phyloP scores from a whole-genome alignment of 345 rosid species.

The Chamaenerion angustifolium region DNA sequence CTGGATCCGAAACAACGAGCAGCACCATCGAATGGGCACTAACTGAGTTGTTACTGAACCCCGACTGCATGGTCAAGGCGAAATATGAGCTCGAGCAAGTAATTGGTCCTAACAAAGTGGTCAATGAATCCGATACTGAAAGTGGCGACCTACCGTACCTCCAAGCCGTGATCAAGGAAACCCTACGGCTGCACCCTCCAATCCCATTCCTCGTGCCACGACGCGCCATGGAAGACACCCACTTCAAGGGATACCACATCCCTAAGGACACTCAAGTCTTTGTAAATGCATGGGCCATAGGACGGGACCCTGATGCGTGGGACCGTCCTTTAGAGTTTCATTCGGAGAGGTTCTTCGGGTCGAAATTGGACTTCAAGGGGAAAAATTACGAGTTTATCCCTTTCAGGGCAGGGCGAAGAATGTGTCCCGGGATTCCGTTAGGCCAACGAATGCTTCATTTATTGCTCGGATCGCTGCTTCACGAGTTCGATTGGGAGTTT shows the following conservation, averaged over 20 bases:
- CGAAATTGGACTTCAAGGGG: conserved; percentile 29
- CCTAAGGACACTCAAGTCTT: conserved; percentile 37
- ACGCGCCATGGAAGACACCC: conserved; percentile 27
- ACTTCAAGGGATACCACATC: conserved; percentile 34
- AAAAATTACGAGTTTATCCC: conserved; percentile 27
- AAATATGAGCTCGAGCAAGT: conserved; percentile 33
- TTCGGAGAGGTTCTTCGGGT: conserved; percentile 30
- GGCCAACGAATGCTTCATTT: conserved; percentile 21
- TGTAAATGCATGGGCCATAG: conserved; percentile 53
- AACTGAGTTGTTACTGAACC: conserved; percentile 42
- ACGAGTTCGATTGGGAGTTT: conserved; percentile 31
- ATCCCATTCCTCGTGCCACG: conserved; percentile 49
- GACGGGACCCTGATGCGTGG: conserved; percentile 44
- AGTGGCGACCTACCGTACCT: conserved; percentile 27
- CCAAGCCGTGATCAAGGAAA: conserved; percentile 32
- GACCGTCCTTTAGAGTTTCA: conserved; percentile 16
- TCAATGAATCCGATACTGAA: conserved; percentile 39
- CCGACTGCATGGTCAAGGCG: conserved; percentile 25
- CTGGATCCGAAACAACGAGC: conserved; percentile 50
- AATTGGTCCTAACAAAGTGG: conserved; percentile 23
- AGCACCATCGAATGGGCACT: conserved; percentile 60
- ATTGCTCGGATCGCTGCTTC: conserved; percentile 23
- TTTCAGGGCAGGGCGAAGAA: conserved; percentile 36
- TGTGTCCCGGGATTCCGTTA: conserved; percentile 29
- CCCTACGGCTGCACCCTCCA: conserved; percentile 42